Conservation (phyloP, 2,329 filamentous ascomycete genomes). For the Exophiala phaeomuriformis region DNA sequence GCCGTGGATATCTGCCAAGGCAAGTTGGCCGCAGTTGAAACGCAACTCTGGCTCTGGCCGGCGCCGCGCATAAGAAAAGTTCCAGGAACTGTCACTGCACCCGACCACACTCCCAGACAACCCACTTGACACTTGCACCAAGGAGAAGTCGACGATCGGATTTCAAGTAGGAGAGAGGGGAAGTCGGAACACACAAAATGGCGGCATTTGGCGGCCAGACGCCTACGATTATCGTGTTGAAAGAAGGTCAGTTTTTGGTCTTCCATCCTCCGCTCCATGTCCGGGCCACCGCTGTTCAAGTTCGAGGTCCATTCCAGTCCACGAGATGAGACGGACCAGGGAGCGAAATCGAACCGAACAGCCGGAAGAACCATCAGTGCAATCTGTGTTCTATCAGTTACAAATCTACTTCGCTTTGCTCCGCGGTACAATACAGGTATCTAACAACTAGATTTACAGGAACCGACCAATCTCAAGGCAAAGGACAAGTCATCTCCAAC, state of each 20-base stretch:
- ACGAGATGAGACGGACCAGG: background rate
- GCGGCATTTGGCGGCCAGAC: conserved; percentile 88
- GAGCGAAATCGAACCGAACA: background rate
- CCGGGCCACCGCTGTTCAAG: too few species aligned
- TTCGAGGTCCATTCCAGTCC: too few species aligned
- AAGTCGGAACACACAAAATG: conserved; percentile 10
- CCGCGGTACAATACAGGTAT: conserved; percentile 2
- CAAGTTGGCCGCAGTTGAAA: too few species aligned
- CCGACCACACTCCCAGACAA: background rate
- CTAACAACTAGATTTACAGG: conserved; percentile 48
- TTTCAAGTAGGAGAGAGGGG: background rate
- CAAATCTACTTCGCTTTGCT: background rate
- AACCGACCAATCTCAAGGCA: conserved; percentile 94
- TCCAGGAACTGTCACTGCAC: too few species aligned
- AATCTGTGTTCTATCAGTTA: too few species aligned
- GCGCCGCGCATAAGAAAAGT: too few species aligned
- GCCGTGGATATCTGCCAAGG: too few species aligned
- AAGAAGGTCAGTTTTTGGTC: conserved; percentile 65
- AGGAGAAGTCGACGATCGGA: background rate
- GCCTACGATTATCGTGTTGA: conserved; percentile 95
- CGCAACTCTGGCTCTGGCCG: too few species aligned
- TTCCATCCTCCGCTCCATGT: background rate
- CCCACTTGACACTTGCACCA: background rate
- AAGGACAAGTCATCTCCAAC: conserved; percentile 93
- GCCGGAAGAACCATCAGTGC: too few species aligned